Evolutionary conservation across 805 yeast genomes (phyloP), one percentile per base, ranked within the genome.

Genomic region (Monosporozyma siamensis): DNA sequence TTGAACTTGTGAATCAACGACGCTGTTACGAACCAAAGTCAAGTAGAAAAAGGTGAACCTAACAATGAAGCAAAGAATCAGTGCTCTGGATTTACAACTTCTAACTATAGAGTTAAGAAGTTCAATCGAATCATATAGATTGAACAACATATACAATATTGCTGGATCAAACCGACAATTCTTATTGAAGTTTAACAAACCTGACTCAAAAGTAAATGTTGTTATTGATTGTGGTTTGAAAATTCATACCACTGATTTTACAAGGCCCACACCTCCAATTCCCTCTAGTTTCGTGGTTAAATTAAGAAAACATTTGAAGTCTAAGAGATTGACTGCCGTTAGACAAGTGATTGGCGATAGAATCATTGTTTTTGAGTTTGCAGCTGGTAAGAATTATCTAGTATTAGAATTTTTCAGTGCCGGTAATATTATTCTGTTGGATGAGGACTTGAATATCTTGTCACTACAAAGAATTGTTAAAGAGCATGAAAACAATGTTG

Each of bases 351-450:
- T 78, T 1, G 75, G 78, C 53, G 96, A 88, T 57, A 72, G 97
- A 60, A 77, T 86, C n/a, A 67, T 86, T 35, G 95, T 88, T 0
- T 61, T 90, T 36, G 78, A 85, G 46, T 90, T 90, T 63, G 78
- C 89, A 36, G 95, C 86, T 53, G 95, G 95, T 2, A 54, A 75
- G 41, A 78, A 66, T 55, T 81, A 83, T 52, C 65, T 90, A 49
- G 95, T 86, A 0, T 63, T 90, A 41, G 98, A 90, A 61, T 90
- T 90, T 55, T 90, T 89, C 66, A 84, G 96, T 57, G 96, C 96
- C 3, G 98, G 98, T 22, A 90, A 90, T 57, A 75, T 90, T 42
- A 67, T 90, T 15, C 68, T 90, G 17, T 68, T 90, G 47, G 94
- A 90, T 59, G 71, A 76, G 23, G 72, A 80, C 17, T 61, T 69